Evolutionary conservation across 305 asterid species (phyloP).

Genomic region (Solanum aculeatissimum): DNA sequence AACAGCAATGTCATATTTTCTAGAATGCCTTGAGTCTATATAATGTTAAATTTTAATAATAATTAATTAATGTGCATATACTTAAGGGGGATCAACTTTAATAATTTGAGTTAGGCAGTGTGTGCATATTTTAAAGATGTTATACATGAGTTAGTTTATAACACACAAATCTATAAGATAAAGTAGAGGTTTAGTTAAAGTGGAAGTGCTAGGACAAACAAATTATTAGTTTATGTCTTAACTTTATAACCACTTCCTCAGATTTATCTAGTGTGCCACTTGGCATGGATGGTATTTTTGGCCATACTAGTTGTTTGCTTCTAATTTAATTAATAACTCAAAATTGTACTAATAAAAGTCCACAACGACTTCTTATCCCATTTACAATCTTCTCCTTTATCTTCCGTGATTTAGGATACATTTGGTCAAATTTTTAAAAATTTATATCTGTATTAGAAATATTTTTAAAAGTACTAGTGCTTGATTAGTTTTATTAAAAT

Average conservation of each 20-base stretch:
- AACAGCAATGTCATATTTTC: not conserved
- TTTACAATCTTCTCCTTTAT: not conserved
- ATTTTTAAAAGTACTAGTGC: not conserved
- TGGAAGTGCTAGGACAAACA: not conserved
- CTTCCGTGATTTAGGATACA: not conserved
- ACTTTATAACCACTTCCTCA: slow-evolving; percentile 1
- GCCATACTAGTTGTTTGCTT: not conserved
- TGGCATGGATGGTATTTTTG: not conserved
- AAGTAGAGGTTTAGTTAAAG: not conserved
- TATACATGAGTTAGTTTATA: not conserved
- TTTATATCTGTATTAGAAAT: not conserved
- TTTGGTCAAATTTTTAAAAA: not conserved
- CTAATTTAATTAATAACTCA: not conserved
- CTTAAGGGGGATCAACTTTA: not conserved
- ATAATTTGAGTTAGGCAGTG: not conserved
- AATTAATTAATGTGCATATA: not conserved
- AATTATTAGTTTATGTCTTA: not conserved
- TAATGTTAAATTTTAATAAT: not conserved
- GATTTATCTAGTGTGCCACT: not conserved
- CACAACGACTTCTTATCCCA: not conserved
- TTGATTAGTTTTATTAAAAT: not conserved
- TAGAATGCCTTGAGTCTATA: not conserved
- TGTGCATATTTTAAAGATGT: not conserved
- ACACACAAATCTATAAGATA: not conserved
- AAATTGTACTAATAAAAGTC: not conserved